phyloP scores from a whole-genome alignment of 78 protist species.

The Dictyostelium citrinum region DNA sequence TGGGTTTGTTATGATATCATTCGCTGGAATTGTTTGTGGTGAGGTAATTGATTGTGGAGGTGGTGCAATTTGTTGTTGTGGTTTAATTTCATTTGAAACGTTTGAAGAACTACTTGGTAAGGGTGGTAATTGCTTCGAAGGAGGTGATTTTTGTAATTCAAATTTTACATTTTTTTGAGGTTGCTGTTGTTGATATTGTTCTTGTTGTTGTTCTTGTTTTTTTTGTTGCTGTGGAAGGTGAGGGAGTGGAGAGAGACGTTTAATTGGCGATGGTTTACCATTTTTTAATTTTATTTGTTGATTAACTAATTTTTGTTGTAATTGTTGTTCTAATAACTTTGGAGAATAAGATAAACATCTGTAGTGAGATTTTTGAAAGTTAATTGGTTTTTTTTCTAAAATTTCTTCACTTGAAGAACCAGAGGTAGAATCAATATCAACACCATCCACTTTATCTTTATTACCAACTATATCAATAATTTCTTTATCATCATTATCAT shows the following conservation, averaged over 20 bases:
- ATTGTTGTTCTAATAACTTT: conserved; percentile 7
- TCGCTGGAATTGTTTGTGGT: not conserved
- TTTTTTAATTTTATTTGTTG: not conserved
- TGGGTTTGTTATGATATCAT: not conserved
- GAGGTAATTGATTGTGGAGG: not conserved
- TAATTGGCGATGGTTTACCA: not conserved
- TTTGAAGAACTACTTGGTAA: not conserved
- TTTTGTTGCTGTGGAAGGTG: not conserved
- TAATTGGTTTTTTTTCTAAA: not conserved
- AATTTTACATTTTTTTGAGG: not conserved
- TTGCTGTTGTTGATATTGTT: not conserved
- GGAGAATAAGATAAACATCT: conserved; percentile 58
- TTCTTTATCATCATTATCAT: not conserved
- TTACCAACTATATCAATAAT: not conserved
- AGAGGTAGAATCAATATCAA: not conserved
- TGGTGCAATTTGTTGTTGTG: not conserved
- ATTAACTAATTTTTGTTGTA: not conserved
- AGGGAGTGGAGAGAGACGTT: not conserved
- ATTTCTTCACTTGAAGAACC: not conserved
- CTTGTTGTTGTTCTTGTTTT: not conserved
- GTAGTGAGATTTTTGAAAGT: conserved; percentile 35
- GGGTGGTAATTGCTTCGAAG: not conserved
- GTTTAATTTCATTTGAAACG: not conserved
- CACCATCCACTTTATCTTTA: not conserved
- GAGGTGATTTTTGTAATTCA: not conserved